Conservation (phyloP, 106 monocot species). For the Acorus gramineus region DNA sequence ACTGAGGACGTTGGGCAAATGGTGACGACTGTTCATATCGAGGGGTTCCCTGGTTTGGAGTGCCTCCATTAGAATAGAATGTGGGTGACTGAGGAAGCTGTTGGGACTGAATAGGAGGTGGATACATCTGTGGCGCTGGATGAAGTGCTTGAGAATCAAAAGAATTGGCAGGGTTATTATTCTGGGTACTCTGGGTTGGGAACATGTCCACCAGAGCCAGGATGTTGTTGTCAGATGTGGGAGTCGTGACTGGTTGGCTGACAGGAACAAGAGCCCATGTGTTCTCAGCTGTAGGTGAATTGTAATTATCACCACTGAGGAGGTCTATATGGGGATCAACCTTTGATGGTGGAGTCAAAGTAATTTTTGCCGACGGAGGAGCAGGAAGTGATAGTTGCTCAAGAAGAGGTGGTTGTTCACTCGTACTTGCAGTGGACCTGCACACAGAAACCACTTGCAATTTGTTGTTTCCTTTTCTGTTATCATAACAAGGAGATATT, state of each 20-base stretch:
- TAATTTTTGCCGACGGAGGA: constrained; percentile 6
- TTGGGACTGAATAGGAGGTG: constrained; percentile 15
- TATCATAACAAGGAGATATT: too few relatives aligned
- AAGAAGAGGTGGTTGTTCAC: constrained; percentile 8
- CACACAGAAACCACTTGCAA: neutral
- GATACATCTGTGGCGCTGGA: constrained; percentile 22
- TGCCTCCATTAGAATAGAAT: constrained; percentile 40
- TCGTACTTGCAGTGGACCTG: constrained; percentile 10
- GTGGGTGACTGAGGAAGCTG: constrained; percentile 15
- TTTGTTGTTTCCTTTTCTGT: too few relatives aligned
- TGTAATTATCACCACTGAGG: constrained; percentile 19
- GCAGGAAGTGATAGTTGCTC: constrained; percentile 13
- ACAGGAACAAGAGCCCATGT: constrained; percentile 65
- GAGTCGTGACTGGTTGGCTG: constrained; percentile 24
- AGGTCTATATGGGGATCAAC: constrained; percentile 16
- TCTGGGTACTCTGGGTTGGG: constrained; percentile 15
- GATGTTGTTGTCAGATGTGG: constrained; percentile 58
- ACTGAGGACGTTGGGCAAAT: constrained; percentile 24
- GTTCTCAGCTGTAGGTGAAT: constrained; percentile 31
- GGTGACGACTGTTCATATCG: constrained; percentile 11
- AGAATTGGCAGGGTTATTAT: constrained; percentile 17
- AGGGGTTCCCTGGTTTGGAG: constrained; percentile 5
- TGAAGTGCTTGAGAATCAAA: constrained; percentile 15
- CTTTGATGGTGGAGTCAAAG: neutral
- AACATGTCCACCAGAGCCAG: constrained; percentile 87